Base-by-base conservation (phyloP, 768 basidiomycete species). In the Russula foetens region DNA sequence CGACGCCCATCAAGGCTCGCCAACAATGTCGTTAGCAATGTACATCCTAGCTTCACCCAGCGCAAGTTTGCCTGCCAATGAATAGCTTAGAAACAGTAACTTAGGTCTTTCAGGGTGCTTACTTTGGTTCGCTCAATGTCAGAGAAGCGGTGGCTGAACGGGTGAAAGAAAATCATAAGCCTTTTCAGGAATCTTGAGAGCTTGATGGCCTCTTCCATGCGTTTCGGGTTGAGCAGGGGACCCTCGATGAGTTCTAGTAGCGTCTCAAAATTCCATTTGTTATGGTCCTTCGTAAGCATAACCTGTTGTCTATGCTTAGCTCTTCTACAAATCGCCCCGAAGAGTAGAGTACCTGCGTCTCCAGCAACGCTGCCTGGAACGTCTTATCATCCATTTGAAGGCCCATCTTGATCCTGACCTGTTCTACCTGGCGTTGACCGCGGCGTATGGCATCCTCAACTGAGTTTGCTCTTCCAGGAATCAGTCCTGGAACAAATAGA, bases 321-420 rank as follows among this genome's bases (percentile, higher is more conserved):
- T 21, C 19, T 31, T 21, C 51, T 31, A 24, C 12, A 31, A 35
- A 29, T 31, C 14, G 17, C 6, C 31, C 28, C 12, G 23, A 60
- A 46, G 15, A 23, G 15, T 24, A 41, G 41, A 39, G 7, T 70
- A 92, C 92, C 73, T 93, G 90, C 2, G 92, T 92, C 67, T 97
- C 93, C 23, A 94, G 77, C 52, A 99, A 76, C 43, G 79, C 81
- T 4, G 85, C 77, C 69, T 95, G 92, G 73, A 98, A 99, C 4
- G 88, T 82, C 70, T 81, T 86, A 71, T 98, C 97, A 70, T 99
- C 97, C 84, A 98, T 91, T 73, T 92, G 90, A 81, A 97, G 84
- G 61, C 87, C 89, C 69, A 89, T 81, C 70, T 93, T 92, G 56
- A 97, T 78, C 72, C 91, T 94, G 26, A 83, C 86, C 67, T 93